Conservation (phyloP, 306 rosid species). For the Aeschynomene evenia region DNA sequence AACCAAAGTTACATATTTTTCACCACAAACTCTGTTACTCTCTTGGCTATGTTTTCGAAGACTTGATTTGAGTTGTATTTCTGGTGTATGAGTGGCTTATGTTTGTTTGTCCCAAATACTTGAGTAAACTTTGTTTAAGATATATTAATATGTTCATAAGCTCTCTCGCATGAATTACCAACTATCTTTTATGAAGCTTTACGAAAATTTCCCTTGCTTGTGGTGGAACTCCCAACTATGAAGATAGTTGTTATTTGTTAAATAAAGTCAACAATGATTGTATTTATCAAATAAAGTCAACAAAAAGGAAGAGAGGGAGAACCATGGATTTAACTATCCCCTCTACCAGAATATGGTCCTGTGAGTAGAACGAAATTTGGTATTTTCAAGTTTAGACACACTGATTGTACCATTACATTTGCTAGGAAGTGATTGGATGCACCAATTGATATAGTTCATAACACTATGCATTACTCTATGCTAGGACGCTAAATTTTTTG, state of each 20-base stretch:
- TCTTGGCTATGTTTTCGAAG: background rate
- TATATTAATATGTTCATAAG: background rate
- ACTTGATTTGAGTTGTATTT: background rate
- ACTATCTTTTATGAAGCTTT: background rate
- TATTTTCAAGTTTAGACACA: no score
- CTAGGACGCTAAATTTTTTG: no score
- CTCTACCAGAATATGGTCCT: background rate
- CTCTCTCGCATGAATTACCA: background rate
- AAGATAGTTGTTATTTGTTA: no score
- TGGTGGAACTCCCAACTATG: background rate
- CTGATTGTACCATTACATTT: no score
- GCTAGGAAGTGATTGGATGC: no score
- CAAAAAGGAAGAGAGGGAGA: background rate
- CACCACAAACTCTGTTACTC: background rate
- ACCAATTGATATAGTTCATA: no score
- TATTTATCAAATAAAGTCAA: no score
- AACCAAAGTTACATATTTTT: background rate
- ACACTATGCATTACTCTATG: no score
- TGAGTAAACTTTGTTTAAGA: background rate
- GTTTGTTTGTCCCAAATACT: background rate
- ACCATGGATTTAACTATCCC: background rate
- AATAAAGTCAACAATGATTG: no score
- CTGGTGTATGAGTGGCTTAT: background rate
- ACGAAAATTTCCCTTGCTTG: background rate
- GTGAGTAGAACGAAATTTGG: no score